Percentiles rank a stretch among this genome's conserved stretches.
These are phyloP conservation scores for Gossypium gossypioides DNA, from an alignment of 441 rosid genomes.

Conservation along the genomic window DNA sequence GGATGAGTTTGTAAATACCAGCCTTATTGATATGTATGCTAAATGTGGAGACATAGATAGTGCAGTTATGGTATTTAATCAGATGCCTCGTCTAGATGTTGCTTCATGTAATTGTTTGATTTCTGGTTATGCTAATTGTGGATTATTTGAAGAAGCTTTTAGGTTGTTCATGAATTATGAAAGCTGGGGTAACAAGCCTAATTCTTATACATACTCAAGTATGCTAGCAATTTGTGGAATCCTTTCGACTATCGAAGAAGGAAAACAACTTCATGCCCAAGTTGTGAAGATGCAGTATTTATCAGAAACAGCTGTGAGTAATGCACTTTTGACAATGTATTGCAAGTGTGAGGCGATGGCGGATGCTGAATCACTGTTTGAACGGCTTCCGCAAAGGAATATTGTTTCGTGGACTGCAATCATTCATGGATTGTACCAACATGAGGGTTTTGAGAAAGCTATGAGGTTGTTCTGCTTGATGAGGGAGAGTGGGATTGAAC, in stretches of 20 bases:
- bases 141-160: slow-evolving; percentile 23
- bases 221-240: slow-evolving; percentile 17
- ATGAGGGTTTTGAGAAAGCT: slow-evolving; percentile 23
- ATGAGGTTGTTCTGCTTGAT: slow-evolving; percentile 21
- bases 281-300: slow-evolving; percentile 20
- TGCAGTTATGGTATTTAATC: slow-evolving; percentile 17
- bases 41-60: slow-evolving; percentile 25
- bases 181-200: slow-evolving; percentile 15
- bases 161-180: slow-evolving; percentile 14
- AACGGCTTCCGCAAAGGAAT: slow-evolving; percentile 20
- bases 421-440: slow-evolving; percentile 26
- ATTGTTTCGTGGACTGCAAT: slow-evolving; percentile 29
- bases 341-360: slow-evolving; percentile 15
- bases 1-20: slow-evolving; percentile 26
- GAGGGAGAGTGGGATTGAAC: slow-evolving; percentile 22
- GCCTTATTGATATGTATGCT: slow-evolving; percentile 33
- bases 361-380: slow-evolving; percentile 23
- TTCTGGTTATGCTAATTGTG: slow-evolving; percentile 23
- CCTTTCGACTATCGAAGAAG: slow-evolving; percentile 16
- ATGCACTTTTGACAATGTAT: slow-evolving; percentile 25
- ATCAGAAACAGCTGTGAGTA: slow-evolving; percentile 18
- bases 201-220: slow-evolving; percentile 19
- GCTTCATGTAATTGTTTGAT: slow-evolving; percentile 28
- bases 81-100: slow-evolving; percentile 17
- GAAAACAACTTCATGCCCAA: slow-evolving; percentile 25